These are phyloP conservation scores for Patellaria atrata DNA, from an alignment of 495 filamentous ascomycete genomes.

Conservation along the genomic window DNA sequence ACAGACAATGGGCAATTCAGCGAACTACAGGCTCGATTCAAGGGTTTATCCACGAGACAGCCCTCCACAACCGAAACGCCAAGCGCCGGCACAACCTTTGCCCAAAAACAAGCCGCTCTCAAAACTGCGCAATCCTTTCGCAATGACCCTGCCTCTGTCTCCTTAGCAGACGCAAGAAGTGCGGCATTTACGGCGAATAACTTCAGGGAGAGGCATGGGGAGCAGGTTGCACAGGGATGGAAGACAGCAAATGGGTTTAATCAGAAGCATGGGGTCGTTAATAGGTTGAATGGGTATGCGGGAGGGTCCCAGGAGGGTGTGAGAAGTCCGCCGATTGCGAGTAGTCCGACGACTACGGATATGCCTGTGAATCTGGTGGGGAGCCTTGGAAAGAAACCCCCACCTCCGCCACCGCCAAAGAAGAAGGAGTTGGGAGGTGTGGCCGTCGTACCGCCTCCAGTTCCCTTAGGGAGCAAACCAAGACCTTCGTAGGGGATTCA, in stretches of 20 bases:
- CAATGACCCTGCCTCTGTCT: conserved; percentile 44
- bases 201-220: conserved; percentile 59
- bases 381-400: conserved; percentile 41
- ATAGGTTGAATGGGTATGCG: conserved; percentile 10
- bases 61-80: conserved; percentile 17
- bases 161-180: conserved; percentile 36
- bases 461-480: conserved; percentile 29
- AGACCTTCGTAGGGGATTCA: too few species aligned
- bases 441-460: conserved; percentile 32
- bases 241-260: conserved; percentile 43
- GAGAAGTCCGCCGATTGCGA: too few species aligned
- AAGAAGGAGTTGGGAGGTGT: conserved; percentile 31
- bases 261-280: conserved; percentile 35
- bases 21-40: conserved; percentile 56
- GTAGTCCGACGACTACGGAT: too few species aligned
- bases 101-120: conserved; percentile 47
- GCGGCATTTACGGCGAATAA: conserved; percentile 50
- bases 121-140: conserved; percentile 40
- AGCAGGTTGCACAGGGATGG: conserved; percentile 53
- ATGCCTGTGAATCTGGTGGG: too few species aligned
- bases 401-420: conserved; percentile 53
- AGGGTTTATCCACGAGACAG: conserved; percentile 33
- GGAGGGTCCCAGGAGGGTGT: conserved; percentile 13
- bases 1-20: conserved; percentile 31
- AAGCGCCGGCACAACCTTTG: conserved; percentile 41